Base-by-base conservation (phyloP, 805 yeast genomes). In the Blastobotrys attinorum region DNA sequence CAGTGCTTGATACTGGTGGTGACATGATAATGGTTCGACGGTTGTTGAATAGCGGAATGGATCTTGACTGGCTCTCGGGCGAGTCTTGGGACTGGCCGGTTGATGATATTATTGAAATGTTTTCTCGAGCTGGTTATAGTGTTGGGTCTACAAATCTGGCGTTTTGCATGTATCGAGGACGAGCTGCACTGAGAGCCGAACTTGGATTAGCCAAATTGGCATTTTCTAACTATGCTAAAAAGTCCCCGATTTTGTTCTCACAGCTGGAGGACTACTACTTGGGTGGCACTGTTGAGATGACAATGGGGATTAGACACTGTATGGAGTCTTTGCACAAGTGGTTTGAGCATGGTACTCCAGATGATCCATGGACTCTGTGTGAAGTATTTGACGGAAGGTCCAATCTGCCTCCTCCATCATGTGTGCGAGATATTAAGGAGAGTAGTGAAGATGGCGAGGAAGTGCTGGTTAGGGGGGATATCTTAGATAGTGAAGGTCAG, bases 1-100 rank as follows among this genome's bases (percentile, higher is more conserved):
- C 61, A 10, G 50, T 65, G 37, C 53, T 79, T 13, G 87, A 81
- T 51, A 67, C 79, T 0, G 81, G 81, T 21, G 87, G 83, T 2
- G 88, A 81, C 53, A 71, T 80, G 54, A 53, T 81, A 6, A 54
- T 67, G 4, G 51, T 80, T 48, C 49, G 67, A 13, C 66, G 68
- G 37, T 57, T 72, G 42, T 52, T 66, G 10, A 48, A 55, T 17
- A 59, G 65, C 39, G 48, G 61, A 3, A 48, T 56, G 3, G 51
- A 54, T 31, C 43, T 51, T 6, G 47, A 32, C 17, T 63, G 66
- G 66, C 46, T 61, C 10, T 20, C 13, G 23, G 22, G 22, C 13
- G 22, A 16, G 4, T 20, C 29, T 10, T 46, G 50, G 5, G 38
- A 45, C 7, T 64, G 67, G 55, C 81, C 83, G 0, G 48, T 49